Percentiles rank a stretch among this genome's conserved stretches.
These are phyloP conservation scores for Aspergillus sp. DNA, from an alignment of 2,329 filamentous ascomycete genomes.

Conservation along the genomic window DNA sequence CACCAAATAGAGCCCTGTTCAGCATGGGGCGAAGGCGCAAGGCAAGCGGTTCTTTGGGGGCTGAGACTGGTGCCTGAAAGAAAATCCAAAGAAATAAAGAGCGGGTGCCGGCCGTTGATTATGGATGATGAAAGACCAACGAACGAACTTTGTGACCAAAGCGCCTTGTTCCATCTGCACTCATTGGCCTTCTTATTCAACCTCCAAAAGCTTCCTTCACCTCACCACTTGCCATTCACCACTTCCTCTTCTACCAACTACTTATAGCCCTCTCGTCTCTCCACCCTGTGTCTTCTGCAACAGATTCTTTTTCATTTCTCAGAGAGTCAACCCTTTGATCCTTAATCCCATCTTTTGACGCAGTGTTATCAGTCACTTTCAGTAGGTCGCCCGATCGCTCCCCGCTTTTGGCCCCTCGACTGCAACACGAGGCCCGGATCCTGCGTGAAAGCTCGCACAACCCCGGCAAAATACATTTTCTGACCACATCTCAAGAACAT, in stretches of 20 bases:
- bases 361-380: neutral
- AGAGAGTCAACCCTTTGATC: neutral
- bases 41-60: neutral
- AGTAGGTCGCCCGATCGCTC: neutral
- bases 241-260: neutral
- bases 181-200: neutral
- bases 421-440: neutral
- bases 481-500: neutral
- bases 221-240: neutral
- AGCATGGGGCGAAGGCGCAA: neutral
- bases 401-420: neutral
- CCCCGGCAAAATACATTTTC: neutral
- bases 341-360: neutral
- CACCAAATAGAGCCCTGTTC: neutral
- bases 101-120: neutral
- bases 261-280: neutral
- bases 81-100: neutral
- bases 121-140: neutral
- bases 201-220: neutral
- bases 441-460: neutral
- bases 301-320: neutral
- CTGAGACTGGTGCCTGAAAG: slow-evolving; percentile 5
- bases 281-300: neutral
- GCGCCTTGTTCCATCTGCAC: neutral
- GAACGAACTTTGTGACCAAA: neutral